Base-by-base conservation (phyloP, 2,329 filamentous ascomycete genomes). In the Beauveria sp. region DNA sequence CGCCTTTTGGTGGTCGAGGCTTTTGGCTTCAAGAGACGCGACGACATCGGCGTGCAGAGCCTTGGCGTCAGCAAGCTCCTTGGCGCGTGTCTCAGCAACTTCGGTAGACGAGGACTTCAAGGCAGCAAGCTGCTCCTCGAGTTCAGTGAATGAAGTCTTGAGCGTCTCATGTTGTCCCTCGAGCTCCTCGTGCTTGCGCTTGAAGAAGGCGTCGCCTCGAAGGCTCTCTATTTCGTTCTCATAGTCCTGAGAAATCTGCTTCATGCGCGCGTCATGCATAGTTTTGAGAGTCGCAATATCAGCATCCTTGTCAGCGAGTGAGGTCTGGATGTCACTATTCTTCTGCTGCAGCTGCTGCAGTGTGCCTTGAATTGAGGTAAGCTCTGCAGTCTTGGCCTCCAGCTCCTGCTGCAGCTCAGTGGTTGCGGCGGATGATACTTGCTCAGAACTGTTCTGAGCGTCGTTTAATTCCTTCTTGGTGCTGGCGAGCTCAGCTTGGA, bases 201-300 rank as follows among this genome's bases (percentile, higher is more conserved):
- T 86, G 73, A 86, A 85, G 69, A 82, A 82, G 16, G 85, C 84
- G 64, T 87, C 84, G 24, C 83, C 84, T 61, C 81, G 80, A 18
- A 87, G 79, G 62, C 81, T 81, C 67, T 87, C 84, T 59, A 88
- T 86, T 70, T 87, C 84, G n/a, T 80, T 78, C 69, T 87, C 81
- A 65, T 86, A 86, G 65, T 87, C 84, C 64, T 82, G 76, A 1
- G 83, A 84, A 60, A 87, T 71, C 63, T 79, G 79, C 70, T 82
- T 77, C 65, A 88, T 77, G 68, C 84, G 82, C 65, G 81, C 78
- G 63, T 83, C 78, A 67, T 87, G 82, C 70, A 80, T 81, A 47
- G 76, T 74, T 70, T 84, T 80, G 63, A 86, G 71, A 68, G 79
- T 79, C 16, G 78, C 72, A 26, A 82, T 78, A 26, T 77, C 75